phyloP scores from a whole-genome alignment of 345 rosid genomes.

The Limnanthes douglasii region DNA sequence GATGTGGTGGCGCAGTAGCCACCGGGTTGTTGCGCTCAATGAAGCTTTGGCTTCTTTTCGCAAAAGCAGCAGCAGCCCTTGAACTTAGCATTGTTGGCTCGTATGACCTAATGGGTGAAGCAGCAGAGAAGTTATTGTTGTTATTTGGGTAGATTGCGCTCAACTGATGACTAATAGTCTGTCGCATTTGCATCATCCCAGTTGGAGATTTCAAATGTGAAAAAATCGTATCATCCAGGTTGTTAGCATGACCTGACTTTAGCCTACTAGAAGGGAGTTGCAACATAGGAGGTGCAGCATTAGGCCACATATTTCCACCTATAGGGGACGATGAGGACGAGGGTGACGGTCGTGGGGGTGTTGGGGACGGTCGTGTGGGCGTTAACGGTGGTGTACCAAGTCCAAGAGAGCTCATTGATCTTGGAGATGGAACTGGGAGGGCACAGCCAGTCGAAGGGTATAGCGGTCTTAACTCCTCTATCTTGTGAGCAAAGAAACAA shows the following conservation, averaged over 20 bases:
- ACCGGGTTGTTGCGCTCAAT: constrained; percentile 34
- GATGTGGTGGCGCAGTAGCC: constrained; percentile 20
- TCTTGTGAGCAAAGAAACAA: constrained; percentile 92
- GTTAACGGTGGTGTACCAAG: constrained; percentile 45
- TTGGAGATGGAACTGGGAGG: constrained; percentile 65
- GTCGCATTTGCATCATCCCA: constrained; percentile 30
- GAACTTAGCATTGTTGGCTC: constrained; percentile 29
- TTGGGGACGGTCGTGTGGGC: constrained; percentile 26
- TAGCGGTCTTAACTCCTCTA: constrained; percentile 75
- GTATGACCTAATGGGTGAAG: constrained; percentile 33
- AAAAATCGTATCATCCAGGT: constrained; percentile 54
- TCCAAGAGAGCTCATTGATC: constrained; percentile 42
- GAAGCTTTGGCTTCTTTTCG: constrained; percentile 62
- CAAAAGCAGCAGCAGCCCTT: constrained; percentile 52
- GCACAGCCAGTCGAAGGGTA: constrained; percentile 81
- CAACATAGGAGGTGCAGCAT: constrained; percentile 33
- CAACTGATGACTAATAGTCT: constrained; percentile 33
- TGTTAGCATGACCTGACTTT: constrained; percentile 48
- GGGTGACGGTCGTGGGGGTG: constrained; percentile 62
- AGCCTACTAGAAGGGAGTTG: constrained; percentile 78
- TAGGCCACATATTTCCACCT: constrained; percentile 29
- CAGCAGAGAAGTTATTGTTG: constrained; percentile 18
- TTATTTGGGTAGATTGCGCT: constrained; percentile 26
- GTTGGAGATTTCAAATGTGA: constrained; percentile 28
- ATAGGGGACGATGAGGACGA: constrained; percentile 42